Percentiles rank a stretch among this genome's conserved stretches.
These are phyloP conservation scores for Pythium brassicae DNA, from an alignment of 352 stramenopile genomes.

Conservation along the genomic window DNA sequence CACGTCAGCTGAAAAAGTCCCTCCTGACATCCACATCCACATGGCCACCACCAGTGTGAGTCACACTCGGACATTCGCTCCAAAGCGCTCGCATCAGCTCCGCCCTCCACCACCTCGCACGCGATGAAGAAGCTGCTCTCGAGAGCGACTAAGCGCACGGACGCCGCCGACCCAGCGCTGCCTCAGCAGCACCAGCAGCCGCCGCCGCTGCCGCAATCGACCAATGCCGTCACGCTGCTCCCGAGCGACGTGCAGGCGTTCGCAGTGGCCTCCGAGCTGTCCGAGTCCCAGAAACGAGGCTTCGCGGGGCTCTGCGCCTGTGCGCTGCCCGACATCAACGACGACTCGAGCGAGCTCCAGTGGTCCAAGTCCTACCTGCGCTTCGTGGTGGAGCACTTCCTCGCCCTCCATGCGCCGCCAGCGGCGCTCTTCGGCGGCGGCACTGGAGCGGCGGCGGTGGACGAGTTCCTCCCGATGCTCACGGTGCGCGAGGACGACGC, in stretches of 20 bases:
- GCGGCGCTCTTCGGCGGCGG: neutral
- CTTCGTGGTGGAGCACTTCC: constrained; percentile 56
- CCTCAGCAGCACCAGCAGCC: too few species aligned
- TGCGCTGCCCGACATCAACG: constrained; percentile 55
- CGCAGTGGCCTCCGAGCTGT: constrained; percentile 28
- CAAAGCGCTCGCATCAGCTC: too few species aligned
- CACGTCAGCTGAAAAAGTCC: too few species aligned
- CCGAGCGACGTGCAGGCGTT: constrained; percentile 2
- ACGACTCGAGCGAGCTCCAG: constrained; percentile 43
- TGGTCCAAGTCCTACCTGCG: constrained; percentile 70
- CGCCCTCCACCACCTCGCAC: too few species aligned
- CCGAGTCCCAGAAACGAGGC: constrained; percentile 54
- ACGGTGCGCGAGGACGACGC: constrained; percentile 23
- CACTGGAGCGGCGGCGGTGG: constrained; percentile 24
- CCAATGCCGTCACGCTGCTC: neutral
- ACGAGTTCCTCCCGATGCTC: constrained; percentile 69
- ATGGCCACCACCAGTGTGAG: neutral
- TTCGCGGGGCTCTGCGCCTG: constrained; percentile 67
- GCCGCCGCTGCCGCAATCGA: neutral
- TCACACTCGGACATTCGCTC: neutral
- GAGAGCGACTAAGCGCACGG: constrained; percentile 3
- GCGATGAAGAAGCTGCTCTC: constrained; percentile 32
- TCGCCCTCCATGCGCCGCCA: constrained; percentile 24
- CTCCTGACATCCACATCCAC: too few species aligned
- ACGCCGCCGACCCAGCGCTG: neutral